These are phyloP conservation scores for Helicocarpus griseus DNA, from an alignment of 2,329 filamentous ascomycete genomes.

Conservation along the genomic window DNA sequence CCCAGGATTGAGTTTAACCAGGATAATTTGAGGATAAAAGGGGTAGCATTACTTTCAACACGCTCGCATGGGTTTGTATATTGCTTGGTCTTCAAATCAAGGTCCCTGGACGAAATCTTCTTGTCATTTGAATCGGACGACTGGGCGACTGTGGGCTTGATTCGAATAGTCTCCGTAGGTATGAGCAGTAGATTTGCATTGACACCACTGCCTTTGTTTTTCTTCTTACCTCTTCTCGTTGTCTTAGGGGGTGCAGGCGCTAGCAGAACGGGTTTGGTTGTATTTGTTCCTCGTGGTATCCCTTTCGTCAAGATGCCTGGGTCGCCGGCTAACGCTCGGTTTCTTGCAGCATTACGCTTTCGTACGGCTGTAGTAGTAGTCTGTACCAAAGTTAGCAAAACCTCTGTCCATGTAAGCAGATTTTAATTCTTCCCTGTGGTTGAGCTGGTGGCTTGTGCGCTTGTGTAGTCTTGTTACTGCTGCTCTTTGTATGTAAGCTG, in stretches of 20 bases:
- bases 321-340: not conserved
- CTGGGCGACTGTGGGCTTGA: not conserved
- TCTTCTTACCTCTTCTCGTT: not conserved
- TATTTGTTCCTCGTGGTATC: not conserved
- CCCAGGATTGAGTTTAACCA: too few relatives aligned
- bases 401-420: not conserved
- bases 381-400: not conserved
- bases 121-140: not conserved
- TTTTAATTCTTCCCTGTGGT: not conserved
- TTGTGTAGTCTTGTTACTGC: not conserved
- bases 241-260: not conserved
- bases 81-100: constrained; percentile 9
- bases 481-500: not conserved
- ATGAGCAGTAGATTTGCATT: constrained; percentile 2
- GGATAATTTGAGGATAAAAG: too few relatives aligned
- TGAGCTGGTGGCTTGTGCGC: not conserved
- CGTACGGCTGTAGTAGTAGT: not conserved
- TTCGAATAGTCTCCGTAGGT: not conserved
- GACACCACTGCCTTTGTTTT: not conserved
- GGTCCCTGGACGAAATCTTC: constrained; percentile 8
- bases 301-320: not conserved
- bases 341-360: not conserved
- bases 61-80: constrained; percentile 8
- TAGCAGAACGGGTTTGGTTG: not conserved
- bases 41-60: constrained; percentile 15